A percentile compares a stretch with the other conserved stretches of the same genome.
Evolutionary conservation across 2,329 filamentous ascomycete genomes (phyloP).

Genomic region (Apiospora malaysiana): DNA sequence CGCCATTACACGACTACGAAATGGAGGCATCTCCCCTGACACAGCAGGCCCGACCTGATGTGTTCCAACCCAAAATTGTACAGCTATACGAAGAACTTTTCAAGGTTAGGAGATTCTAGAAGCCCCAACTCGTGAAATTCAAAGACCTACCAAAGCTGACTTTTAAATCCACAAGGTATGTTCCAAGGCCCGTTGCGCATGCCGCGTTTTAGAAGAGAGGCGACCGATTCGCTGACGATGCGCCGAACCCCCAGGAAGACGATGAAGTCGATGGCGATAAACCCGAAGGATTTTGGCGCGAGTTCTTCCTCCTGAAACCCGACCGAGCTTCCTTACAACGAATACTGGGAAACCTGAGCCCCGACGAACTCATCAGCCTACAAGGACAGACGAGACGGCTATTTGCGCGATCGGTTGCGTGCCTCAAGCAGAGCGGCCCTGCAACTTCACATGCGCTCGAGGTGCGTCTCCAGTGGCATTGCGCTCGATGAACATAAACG

Average conservation of each 20-base stretch:
- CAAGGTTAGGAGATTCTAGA: slow-evolving; percentile 56
- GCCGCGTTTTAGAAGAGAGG: not conserved
- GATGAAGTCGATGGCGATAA: slow-evolving; percentile 65
- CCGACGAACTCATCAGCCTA: slow-evolving; percentile 76
- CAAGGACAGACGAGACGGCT: slow-evolving; percentile 82
- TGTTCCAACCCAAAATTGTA: slow-evolving; percentile 93
- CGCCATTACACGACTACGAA: slow-evolving; percentile 22
- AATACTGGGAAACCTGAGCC: slow-evolving; percentile 72
- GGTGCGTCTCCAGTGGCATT: slow-evolving; percentile 54
- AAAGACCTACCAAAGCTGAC: slow-evolving; percentile 22
- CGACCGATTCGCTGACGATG: slow-evolving; percentile 28
- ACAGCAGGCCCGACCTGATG: slow-evolving; percentile 86
- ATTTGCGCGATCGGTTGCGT: slow-evolving; percentile 73
- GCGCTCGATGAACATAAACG: slow-evolving; percentile 44
- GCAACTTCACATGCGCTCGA: slow-evolving; percentile 83
- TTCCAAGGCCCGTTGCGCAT: not conserved
- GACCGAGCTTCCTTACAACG: slow-evolving; percentile 72
- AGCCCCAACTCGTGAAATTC: slow-evolving; percentile 7
- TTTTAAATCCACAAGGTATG: slow-evolving; percentile 25
- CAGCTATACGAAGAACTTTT: slow-evolving; percentile 87
- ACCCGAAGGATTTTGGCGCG: slow-evolving; percentile 91
- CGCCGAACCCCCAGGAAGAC: slow-evolving; percentile 45
- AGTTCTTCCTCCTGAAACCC: slow-evolving; percentile 90
- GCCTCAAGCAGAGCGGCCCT: slow-evolving; percentile 67
- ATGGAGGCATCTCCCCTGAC: slow-evolving; percentile 95